Evolutionary conservation across 192 early-diverging fungal species (phyloP), one percentile per base, ranked within the genome.

Genomic region (Rhizophagus sp.): DNA sequence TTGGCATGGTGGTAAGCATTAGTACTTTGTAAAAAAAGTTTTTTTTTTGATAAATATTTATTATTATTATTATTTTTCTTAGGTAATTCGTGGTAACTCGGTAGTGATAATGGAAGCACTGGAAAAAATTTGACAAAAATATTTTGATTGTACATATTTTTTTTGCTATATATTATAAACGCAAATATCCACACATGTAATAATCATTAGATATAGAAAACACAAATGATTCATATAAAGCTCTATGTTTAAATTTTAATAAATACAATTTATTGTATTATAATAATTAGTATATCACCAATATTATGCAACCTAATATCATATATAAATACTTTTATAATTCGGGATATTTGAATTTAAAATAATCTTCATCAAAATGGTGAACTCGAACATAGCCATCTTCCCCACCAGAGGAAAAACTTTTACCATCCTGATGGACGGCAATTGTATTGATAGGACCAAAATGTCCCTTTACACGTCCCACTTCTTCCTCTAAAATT

Each of bases 371-470:
- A 82, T 99, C 98, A 85, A 97, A 95, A 84, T 95, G 92, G 86
- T 99, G 98, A 70, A 99, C 89, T 76, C 98, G 92, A 61, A 99
- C 93, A 81, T 96, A 98, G 85, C 98, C 98, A 86, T 99, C 98
- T 85, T 99, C 98, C 82, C 97, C 95, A 84, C 98, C 98, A 68
- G 91, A 93, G 62, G 98, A 94, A 89, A 96, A 99, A 82, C 93
- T 91, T 57, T 89, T 95, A 68, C 98, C 97, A 83, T 95, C 93
- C 19, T 97, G 97, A 85, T 97, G 96, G 75, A 98, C 95, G 7
- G 98, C 97, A 73, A 99, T 89, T 19, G 97, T 99, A 88, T 99
- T 99, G 87, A 99, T 98, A 57, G 98, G 98, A 81, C 98, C 98
- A 85, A 99, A 99, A 82, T 99, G 98, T 33, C 98, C 98, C 89